A percentile compares a stretch with the other conserved stretches of the same genome.
These are phyloP conservation scores for Penicillium brasilianum DNA, from an alignment of 2,329 filamentous ascomycete species.

Conservation along the genomic window DNA sequence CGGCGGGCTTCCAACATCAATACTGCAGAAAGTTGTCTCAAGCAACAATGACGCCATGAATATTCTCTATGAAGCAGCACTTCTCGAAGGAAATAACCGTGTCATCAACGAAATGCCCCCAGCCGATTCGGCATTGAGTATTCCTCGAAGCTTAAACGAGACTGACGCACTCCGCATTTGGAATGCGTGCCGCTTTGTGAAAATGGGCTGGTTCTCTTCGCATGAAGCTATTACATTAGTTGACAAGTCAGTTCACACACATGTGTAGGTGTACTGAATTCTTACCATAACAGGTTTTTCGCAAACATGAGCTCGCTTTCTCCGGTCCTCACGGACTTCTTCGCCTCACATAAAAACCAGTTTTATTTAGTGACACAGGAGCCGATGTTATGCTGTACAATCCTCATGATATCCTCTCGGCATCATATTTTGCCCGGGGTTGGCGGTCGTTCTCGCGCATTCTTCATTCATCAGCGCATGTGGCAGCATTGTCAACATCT, in stretches of 20 bases:
- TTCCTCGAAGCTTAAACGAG: conserved; percentile 21
- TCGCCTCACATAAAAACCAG: conserved; percentile 54
- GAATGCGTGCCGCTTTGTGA: conserved; percentile 57
- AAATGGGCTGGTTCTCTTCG: conserved; percentile 60
- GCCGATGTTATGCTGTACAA: conserved; percentile 57
- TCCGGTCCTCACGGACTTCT: conserved; percentile 55
- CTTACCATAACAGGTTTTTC: conserved; percentile 46
- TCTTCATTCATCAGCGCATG: conserved; percentile 57
- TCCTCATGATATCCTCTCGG: conserved; percentile 59
- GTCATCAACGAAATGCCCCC: conserved; percentile 28
- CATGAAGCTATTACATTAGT: conserved; percentile 57
- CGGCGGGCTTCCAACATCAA: conserved; percentile 42
- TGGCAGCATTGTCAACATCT: conserved; percentile 60
- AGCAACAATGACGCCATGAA: conserved; percentile 57
- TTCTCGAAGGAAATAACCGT: conserved; percentile 40
- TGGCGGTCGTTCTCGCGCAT: conserved; percentile 51
- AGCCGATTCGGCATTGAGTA: conserved; percentile 14
- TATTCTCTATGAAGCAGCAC: conserved; percentile 55
- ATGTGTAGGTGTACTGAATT: not conserved
- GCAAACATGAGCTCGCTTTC: conserved; percentile 55
- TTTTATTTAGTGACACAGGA: conserved; percentile 55
- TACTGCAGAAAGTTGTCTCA: conserved; percentile 56
- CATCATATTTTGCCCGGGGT: conserved; percentile 49
- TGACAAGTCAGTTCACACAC: conserved; percentile 44
- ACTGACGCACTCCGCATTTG: conserved; percentile 48